Conservation (phyloP, 2,329 filamentous ascomycete genomes). For the Tolypocladium amazonense region DNA sequence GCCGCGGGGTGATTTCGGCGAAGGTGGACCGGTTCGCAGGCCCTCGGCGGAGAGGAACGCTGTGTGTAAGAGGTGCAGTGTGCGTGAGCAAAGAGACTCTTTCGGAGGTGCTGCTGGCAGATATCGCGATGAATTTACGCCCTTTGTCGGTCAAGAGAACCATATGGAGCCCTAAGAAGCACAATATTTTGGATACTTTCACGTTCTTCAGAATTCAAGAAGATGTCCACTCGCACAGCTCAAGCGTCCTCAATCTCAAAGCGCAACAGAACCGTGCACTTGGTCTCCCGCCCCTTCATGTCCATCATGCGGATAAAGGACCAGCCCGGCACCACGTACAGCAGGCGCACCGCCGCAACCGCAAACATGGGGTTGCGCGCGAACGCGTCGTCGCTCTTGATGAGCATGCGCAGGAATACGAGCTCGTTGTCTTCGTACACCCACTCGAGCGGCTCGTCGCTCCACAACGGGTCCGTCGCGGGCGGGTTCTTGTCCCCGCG, state of each 20-base stretch:
- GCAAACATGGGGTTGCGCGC: slow-evolving; percentile 51
- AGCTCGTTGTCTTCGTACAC: slow-evolving; percentile 58
- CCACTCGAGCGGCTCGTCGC: slow-evolving; percentile 58
- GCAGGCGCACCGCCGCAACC: slow-evolving; percentile 47
- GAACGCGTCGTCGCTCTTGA: slow-evolving; percentile 58
- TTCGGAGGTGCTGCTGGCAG: too few species aligned
- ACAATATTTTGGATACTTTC: not conserved
- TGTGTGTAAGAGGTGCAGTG: too few species aligned
- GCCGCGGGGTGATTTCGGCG: too few species aligned
- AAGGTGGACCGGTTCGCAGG: too few species aligned
- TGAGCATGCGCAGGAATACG: slow-evolving; percentile 50
- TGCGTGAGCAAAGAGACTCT: too few species aligned
- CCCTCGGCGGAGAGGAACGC: too few species aligned
- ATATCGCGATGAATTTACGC: not conserved
- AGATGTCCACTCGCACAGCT: not conserved
- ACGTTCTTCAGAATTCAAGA: not conserved
- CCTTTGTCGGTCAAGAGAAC: not conserved
- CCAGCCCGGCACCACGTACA: slow-evolving; percentile 48
- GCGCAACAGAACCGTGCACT: slow-evolving; percentile 48
- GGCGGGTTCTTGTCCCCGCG: slow-evolving; percentile 47
- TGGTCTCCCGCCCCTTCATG: slow-evolving; percentile 52
- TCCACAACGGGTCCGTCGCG: slow-evolving; percentile 52
- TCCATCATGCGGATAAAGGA: slow-evolving; percentile 55
- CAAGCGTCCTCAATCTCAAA: slow-evolving; percentile 42
- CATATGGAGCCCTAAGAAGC: not conserved